These are phyloP conservation scores for Aspergillus texensis DNA, from an alignment of 2,329 filamentous ascomycete species.

Conservation along the genomic window DNA sequence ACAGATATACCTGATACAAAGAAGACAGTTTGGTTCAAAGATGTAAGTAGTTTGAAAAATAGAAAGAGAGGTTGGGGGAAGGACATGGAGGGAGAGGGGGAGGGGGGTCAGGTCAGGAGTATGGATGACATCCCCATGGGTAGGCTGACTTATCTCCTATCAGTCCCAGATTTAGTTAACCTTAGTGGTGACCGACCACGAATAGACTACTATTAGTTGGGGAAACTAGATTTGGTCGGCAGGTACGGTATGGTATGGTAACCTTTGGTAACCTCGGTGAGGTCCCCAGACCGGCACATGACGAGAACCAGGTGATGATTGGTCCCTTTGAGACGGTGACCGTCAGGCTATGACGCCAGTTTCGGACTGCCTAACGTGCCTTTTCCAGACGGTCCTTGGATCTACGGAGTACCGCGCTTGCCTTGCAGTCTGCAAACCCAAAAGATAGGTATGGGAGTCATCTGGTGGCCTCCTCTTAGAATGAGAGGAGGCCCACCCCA, in stretches of 20 bases:
- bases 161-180: conserved; percentile 9
- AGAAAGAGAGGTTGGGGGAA: conserved; percentile 6
- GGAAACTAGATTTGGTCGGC: neutral
- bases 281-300: conserved; percentile 5
- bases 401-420: neutral
- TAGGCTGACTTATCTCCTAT: conserved; percentile 25
- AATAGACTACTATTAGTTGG: conserved; percentile 2
- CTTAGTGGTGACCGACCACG: neutral
- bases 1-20: conserved; percentile 7
- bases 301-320: conserved; percentile 6
- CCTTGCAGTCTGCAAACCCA: conserved; percentile 1
- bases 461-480: neutral
- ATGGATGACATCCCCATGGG: conserved; percentile 24
- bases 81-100: conserved; percentile 17
- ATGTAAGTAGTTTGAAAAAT: neutral
- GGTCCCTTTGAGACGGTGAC: neutral
- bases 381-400: neutral
- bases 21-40: neutral
- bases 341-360: neutral
- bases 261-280: neutral
- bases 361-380: neutral
- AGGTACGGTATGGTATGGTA: conserved; percentile 6
- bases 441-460: neutral
- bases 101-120: conserved; percentile 28
- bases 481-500: neutral